These are phyloP conservation scores for Lathyrus oleraceus DNA, from an alignment of 306 rosid species.

Conservation along the genomic window DNA sequence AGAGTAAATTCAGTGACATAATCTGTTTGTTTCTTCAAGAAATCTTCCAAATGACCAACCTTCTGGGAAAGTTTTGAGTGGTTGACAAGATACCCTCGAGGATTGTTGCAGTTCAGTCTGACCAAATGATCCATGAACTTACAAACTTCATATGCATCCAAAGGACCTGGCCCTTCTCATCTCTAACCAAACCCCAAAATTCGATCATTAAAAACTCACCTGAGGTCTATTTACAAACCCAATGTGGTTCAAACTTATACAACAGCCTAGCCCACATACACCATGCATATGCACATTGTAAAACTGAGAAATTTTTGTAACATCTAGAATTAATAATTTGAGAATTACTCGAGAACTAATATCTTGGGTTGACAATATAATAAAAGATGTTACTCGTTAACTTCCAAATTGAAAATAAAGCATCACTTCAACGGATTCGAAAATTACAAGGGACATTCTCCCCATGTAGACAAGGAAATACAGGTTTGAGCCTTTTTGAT, in stretches of 20 bases:
- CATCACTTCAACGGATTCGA: not conserved
- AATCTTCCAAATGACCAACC: slow-evolving; percentile 15
- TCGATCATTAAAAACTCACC: slow-evolving; percentile 1
- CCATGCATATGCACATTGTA: not conserved
- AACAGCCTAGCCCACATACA: slow-evolving; percentile 7
- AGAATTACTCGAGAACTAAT: too few relatives aligned
- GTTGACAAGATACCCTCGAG: slow-evolving; percentile 7
- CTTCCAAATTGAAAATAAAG: not conserved
- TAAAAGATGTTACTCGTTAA: not conserved
- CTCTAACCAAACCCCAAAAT: slow-evolving; percentile 18
- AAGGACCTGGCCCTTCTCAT: slow-evolving; percentile 17
- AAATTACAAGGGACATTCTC: not conserved
- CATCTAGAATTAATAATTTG: too few relatives aligned
- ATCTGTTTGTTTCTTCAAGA: slow-evolving; percentile 20
- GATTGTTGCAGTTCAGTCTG: slow-evolving; percentile 13
- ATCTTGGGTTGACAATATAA: too few relatives aligned
- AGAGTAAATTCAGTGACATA: slow-evolving; percentile 23
- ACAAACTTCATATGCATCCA: slow-evolving; percentile 5
- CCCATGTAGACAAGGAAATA: not conserved
- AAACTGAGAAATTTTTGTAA: not conserved
- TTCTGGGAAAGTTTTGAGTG: slow-evolving; percentile 4
- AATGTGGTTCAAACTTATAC: not conserved
- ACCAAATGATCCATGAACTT: slow-evolving; percentile 27
- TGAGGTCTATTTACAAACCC: slow-evolving; percentile 14
- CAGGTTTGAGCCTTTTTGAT: too few relatives aligned